Conservation (phyloP, 73 alveolate species). For the Tetrahymena borealis region DNA sequence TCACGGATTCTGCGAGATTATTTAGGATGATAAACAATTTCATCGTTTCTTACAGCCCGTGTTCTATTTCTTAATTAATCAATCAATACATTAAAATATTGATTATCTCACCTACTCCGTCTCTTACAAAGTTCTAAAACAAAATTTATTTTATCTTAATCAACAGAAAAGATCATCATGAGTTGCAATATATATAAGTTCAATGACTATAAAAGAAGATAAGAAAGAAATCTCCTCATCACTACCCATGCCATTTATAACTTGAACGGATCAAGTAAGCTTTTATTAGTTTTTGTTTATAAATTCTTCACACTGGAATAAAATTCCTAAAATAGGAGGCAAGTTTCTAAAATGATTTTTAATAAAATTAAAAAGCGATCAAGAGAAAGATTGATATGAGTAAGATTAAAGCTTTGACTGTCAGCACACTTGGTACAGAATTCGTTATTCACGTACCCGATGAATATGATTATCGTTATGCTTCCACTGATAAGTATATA, state of each 20-base stretch:
- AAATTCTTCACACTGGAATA: no score
- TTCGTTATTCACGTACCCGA: constrained; percentile 70
- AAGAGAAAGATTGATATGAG: constrained; percentile 25
- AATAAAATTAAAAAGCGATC: constrained; percentile 10
- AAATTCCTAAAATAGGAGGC: no score
- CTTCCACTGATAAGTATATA: constrained; percentile 45
- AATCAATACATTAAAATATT: no score
- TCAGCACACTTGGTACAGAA: constrained; percentile 43
- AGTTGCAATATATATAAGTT: constrained; percentile 40
- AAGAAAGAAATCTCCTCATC: constrained; percentile 38
- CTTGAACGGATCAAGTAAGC: constrained; percentile 37
- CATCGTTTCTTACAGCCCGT: no score
- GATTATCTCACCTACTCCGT: no score
- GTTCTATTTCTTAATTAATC: no score
- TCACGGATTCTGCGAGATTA: no score
- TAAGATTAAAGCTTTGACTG: constrained; percentile 32
- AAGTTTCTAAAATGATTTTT: no score
- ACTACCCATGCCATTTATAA: constrained; percentile 29
- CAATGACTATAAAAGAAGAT: constrained; percentile 39
- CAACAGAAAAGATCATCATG: constrained; percentile 22
- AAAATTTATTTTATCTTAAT: not conserved
- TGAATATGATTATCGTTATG: constrained; percentile 73
- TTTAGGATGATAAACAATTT: no score
- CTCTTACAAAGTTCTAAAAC: no score
- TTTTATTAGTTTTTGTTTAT: no score